A percentile compares a stretch with the other conserved stretches of the same genome.
These are phyloP conservation scores for Penicillium janthinellum DNA, from an alignment of 2,329 filamentous ascomycete species.

Conservation along the genomic window DNA sequence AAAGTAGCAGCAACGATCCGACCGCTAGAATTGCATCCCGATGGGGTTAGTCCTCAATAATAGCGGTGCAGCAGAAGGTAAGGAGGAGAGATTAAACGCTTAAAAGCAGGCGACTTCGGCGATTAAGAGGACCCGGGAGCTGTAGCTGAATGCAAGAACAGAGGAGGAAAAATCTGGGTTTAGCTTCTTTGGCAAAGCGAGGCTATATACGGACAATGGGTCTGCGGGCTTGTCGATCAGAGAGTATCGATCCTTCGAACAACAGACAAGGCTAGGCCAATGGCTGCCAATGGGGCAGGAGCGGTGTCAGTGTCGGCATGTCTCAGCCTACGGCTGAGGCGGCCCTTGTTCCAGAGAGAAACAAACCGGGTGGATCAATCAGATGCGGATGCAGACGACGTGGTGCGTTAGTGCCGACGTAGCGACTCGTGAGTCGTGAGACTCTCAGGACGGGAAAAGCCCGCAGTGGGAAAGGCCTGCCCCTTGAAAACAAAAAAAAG, in stretches of 20 bases:
- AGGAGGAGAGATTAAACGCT: not conserved
- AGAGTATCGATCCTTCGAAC: constrained; percentile 9
- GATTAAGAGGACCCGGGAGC: not conserved
- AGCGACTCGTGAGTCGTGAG: not conserved
- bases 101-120: not conserved
- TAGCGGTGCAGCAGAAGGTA: not conserved
- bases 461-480: not conserved
- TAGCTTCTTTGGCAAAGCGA: constrained; percentile 8
- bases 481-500: not conserved
- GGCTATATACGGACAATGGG: constrained; percentile 13
- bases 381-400: constrained; percentile 18
- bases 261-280: constrained; percentile 5
- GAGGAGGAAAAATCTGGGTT: not conserved
- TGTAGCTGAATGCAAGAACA: not conserved
- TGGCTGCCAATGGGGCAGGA: constrained; percentile 11
- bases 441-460: not conserved
- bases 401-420: constrained; percentile 17
- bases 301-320: constrained; percentile 19
- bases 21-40: not conserved
- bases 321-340: constrained; percentile 23
- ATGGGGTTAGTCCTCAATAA: not conserved
- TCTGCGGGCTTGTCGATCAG: constrained; percentile 14
- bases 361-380: constrained; percentile 22
- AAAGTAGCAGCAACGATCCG: not conserved
- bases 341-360: constrained; percentile 11